Conservation (phyloP, 345 rosid species). For the Salix viminalis region DNA sequence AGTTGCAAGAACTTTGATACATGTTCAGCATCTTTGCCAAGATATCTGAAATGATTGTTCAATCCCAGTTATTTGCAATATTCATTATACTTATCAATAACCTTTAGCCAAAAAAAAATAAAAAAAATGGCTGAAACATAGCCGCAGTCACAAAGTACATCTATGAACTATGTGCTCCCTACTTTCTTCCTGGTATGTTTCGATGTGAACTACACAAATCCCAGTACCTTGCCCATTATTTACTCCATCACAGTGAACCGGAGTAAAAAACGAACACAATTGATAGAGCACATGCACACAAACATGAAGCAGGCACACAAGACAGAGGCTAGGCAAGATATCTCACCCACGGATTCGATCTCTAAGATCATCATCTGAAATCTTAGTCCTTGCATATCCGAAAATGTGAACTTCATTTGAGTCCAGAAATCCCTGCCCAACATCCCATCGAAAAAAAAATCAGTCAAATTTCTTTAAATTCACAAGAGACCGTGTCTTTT, state of each 20-base stretch:
- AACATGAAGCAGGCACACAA: neutral
- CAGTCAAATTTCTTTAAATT: neutral
- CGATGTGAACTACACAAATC: neutral
- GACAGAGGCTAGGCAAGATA: neutral
- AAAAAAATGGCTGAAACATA: neutral
- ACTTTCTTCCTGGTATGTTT: neutral
- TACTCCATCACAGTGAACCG: neutral
- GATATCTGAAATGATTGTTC: conserved; percentile 49
- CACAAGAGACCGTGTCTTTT: neutral
- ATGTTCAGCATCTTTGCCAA: conserved; percentile 51
- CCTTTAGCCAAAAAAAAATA: neutral
- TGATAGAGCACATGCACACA: neutral
- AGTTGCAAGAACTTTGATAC: conserved; percentile 65
- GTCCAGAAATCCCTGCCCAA: conserved; percentile 71
- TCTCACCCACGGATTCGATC: conserved; percentile 67
- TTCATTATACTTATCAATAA: conserved; percentile 2
- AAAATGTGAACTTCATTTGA: conserved; percentile 80
- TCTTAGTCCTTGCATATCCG: conserved; percentile 91
- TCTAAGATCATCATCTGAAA: conserved; percentile 70
- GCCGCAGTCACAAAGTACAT: neutral
- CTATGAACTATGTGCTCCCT: too few relatives aligned
- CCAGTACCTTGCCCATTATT: neutral
- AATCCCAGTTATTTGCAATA: conserved; percentile 6
- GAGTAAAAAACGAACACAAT: neutral
- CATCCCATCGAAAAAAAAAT: conserved; percentile 3